phyloP scores from a whole-genome alignment of 164 flowering plant genomes.

The Annona squamosa region DNA sequence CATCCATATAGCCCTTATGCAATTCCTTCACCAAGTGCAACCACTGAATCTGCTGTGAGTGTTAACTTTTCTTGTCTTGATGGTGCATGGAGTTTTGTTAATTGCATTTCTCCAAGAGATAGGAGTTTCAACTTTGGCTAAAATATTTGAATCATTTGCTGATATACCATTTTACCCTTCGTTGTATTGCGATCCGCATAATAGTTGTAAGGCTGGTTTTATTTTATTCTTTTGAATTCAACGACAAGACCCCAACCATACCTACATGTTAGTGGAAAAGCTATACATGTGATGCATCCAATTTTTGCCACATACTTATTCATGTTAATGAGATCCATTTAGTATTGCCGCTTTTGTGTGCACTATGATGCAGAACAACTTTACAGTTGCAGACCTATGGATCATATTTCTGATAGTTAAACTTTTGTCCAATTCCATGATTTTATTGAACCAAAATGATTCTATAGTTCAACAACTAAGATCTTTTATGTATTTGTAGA shows the following conservation, averaged over 20 bases:
- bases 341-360: too few species aligned
- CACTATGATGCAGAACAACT: too few species aligned
- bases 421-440: too few species aligned
- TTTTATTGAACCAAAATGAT: too few species aligned
- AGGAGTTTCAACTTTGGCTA: neutral
- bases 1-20: conserved; percentile 29
- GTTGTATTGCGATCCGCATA: neutral
- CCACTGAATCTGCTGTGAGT: conserved; percentile 27
- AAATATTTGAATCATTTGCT: neutral
- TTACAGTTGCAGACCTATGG: too few species aligned
- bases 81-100: neutral
- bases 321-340: too few species aligned
- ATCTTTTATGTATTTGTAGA: neutral
- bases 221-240: neutral
- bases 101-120: neutral
- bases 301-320: too few species aligned
- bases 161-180: neutral
- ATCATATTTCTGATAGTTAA: too few species aligned
- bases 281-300: too few species aligned
- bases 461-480: neutral
- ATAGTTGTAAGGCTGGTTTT: neutral
- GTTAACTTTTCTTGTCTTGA: conserved; percentile 3
- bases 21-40: conserved; percentile 28
- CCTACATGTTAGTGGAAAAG: too few species aligned
- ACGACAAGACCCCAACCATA: neutral